Base-by-base conservation (phyloP, 2,329 filamentous ascomycete genomes). In the Ampelomyces quisqualis region DNA sequence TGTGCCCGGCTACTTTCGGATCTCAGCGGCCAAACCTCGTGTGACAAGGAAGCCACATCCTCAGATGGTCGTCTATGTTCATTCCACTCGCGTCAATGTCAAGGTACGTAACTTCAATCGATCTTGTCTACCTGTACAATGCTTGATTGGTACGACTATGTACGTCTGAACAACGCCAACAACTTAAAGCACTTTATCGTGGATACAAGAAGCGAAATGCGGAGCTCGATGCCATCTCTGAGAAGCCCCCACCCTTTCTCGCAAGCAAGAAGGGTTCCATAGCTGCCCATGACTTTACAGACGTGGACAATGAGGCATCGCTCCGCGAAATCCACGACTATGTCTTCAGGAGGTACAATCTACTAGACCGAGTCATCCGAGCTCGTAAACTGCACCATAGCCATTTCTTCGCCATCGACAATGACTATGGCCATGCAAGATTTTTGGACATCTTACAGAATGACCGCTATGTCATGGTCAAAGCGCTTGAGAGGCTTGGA, bases 161-260 rank as follows among this genome's bases (percentile, higher is more conserved):
- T 11, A 11, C 23, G 13, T n/a, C 5, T n/a, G 4, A 9, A 26
- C 4, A 27, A 13, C 27, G 11, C 39, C 42, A 13, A 49, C 30
- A 10, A 7, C 5, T 19, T 15, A 14, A 17, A 53, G 54, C 54
- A 11, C 61, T 77, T 3, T 77, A 77, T 53, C 65, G 67, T 35
- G 75, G 74, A 7, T 77, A 77, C 57, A 77, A 77, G 49, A 67
- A 58, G 27, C 71, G 73, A 28, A 76, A 76, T 53, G 62, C 65
- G 7, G 62, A 66, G 32, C 66, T 77, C 3, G 73, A 77, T 38
- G 42, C 44, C 3, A 50, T 13, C n/a, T 22, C 31, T 8, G 19
- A 73, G 11, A 45, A 60, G 21, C 62, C 56, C 2, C 72, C 72
- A n/a, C 17, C 51, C 13, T 74, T 69, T 43, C 58, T 76, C 7